Evolutionary conservation across 176 grass and related monocot species (phyloP).

Genomic region (Lolium multiflorum): DNA sequence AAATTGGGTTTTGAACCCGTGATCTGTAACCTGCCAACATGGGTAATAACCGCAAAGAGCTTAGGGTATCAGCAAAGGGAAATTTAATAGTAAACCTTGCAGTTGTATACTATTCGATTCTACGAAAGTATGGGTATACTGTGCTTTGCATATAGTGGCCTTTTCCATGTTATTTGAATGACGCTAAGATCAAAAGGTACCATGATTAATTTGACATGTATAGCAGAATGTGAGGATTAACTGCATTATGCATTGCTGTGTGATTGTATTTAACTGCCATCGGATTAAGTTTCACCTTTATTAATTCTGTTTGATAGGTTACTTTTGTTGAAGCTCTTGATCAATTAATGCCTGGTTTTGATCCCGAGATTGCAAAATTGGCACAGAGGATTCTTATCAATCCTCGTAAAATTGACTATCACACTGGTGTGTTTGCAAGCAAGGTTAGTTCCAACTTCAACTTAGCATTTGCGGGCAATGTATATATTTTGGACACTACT

Average conservation of each 20-base stretch:
- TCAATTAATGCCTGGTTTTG: constrained; percentile 97
- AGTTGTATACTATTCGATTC: constrained; percentile 4
- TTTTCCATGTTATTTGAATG: constrained; percentile 20
- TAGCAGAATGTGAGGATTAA: constrained; percentile 20
- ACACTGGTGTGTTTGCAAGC: constrained; percentile 93
- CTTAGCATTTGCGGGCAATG: neutral
- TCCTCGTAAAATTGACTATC: constrained; percentile 88
- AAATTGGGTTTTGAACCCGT: no score
- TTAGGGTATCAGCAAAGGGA: neutral
- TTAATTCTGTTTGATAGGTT: constrained; percentile 56
- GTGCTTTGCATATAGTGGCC: constrained; percentile 9
- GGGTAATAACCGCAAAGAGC: neutral
- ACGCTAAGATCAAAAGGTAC: neutral
- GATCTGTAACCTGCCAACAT: no score
- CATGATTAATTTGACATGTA: constrained; percentile 13
- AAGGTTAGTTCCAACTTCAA: constrained; percentile 64
- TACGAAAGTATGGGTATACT: neutral
- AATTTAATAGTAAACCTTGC: neutral
- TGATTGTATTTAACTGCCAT: constrained; percentile 22
- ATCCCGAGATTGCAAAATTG: constrained; percentile 95
- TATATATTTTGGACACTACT: neutral
- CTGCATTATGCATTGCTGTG: constrained; percentile 13
- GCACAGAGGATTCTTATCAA: constrained; percentile 95
- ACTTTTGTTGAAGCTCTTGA: constrained; percentile 97
- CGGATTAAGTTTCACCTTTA: constrained; percentile 30